These are phyloP conservation scores for Chrysoporthe puriensis DNA, from an alignment of 2,329 filamentous ascomycete species.

Conservation along the genomic window DNA sequence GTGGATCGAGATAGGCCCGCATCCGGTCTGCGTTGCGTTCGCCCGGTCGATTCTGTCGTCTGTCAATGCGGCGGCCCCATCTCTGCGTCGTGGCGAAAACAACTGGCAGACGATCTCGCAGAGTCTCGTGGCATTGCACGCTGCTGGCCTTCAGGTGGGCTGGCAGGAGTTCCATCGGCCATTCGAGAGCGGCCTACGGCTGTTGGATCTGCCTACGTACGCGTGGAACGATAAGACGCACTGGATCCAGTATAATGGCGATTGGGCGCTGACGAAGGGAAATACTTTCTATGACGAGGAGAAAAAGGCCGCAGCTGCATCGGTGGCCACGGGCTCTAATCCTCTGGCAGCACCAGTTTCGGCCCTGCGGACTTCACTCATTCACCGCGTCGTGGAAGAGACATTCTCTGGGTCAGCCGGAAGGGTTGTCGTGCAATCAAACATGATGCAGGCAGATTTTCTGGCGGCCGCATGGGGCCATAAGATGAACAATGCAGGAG, in stretches of 20 bases:
- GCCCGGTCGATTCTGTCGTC: conserved; percentile 55
- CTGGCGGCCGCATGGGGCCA: conserved; percentile 46
- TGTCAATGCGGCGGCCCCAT: conserved; percentile 49
- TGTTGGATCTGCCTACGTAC: conserved; percentile 70
- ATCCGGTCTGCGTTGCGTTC: conserved; percentile 66
- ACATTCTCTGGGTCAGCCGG: conserved; percentile 33
- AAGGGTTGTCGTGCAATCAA: conserved; percentile 41
- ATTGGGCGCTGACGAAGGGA: conserved; percentile 57
- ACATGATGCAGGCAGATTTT: conserved; percentile 45
- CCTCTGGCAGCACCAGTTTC: not conserved
- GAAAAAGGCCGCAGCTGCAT: not conserved
- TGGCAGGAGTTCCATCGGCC: conserved; percentile 71
- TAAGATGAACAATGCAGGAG: conserved; percentile 45
- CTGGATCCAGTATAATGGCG: conserved; percentile 66
- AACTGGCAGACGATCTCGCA: conserved; percentile 59
- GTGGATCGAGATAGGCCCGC: conserved; percentile 72
- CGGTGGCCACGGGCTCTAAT: not conserved
- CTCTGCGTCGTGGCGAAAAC: conserved; percentile 58
- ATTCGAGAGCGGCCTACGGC: conserved; percentile 59
- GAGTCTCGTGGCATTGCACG: conserved; percentile 53
- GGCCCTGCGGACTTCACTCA: not conserved
- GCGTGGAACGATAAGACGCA: conserved; percentile 73
- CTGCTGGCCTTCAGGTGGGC: conserved; percentile 54
- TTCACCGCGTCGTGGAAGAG: conserved; percentile 36
- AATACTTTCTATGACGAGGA: conserved; percentile 26